These are phyloP conservation scores for Phoma herbarum DNA, from an alignment of 2,329 filamentous ascomycete genomes.

Conservation along the genomic window DNA sequence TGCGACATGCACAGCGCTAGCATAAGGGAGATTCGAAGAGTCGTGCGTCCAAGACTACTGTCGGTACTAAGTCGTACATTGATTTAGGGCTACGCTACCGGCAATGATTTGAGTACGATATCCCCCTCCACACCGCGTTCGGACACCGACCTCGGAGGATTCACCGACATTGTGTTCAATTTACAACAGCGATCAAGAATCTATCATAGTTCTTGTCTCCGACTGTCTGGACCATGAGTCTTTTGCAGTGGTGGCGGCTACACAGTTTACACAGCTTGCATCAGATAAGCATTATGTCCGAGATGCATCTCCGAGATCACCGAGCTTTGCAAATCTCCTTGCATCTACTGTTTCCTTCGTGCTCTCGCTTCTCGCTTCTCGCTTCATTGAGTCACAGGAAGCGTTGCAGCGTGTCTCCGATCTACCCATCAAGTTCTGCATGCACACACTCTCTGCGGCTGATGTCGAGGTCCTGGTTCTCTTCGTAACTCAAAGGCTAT, in stretches of 20 bases:
- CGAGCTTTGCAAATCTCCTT: not conserved
- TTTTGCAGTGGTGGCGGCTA: not conserved
- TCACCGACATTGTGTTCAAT: constrained; percentile 23
- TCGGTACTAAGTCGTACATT: not conserved
- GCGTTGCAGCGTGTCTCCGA: not conserved
- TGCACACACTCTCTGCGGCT: not conserved
- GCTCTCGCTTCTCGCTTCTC: too few relatives aligned
- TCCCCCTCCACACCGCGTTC: not conserved
- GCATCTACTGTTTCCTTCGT: not conserved
- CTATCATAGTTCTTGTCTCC: constrained; percentile 60
- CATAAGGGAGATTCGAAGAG: not conserved
- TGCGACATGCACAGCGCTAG: not conserved
- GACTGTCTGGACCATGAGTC: constrained; percentile 57
- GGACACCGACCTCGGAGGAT: not conserved
- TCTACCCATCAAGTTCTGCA: not conserved
- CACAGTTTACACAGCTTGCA: not conserved
- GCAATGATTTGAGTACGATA: not conserved
- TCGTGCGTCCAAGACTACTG: not conserved
- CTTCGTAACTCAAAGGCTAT: not conserved
- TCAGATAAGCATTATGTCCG: not conserved
- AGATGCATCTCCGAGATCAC: not conserved
- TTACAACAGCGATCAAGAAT: constrained; percentile 54
- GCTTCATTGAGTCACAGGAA: not conserved
- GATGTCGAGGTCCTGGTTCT: not conserved
- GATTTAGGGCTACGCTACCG: not conserved